Evolutionary conservation across 2,329 filamentous ascomycete species (phyloP), one percentile per base, ranked within the genome.

Genomic region (Penicillium paneum): DNA sequence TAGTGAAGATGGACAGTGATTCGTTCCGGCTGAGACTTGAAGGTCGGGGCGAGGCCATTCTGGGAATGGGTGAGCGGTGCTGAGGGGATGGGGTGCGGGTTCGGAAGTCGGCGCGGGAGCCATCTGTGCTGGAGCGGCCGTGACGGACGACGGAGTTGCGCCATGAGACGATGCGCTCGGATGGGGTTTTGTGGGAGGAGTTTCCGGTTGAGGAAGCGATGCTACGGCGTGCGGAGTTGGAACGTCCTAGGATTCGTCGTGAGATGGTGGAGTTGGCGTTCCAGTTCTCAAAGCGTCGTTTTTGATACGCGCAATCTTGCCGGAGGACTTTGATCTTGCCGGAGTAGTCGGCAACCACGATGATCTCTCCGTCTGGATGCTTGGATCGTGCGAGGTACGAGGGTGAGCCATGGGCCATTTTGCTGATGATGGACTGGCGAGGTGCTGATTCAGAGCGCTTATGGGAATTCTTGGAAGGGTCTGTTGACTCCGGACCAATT

Each of bases 261-360:
- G 89, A 91, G 64, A 96, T 88, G 8, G 84, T 84, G 15, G 89
- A 93, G 1, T 83, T 82, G 0, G 87, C 85, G 62, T 96, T 91
- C 87, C 88, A 93, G 35, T 81, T 83, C 52, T 91, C 90, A 54
- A 86, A 82, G 52, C 84, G 82, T 5, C 93, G 86, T 73, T 96
- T 96, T 45, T 80, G 74, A 64, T 83, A 90, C 0, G 93, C 94
- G 68, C 93, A 97, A 69, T 99, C 94, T 72, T 97, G 93, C 19
- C 94, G 84, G 69, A 97, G 97, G 0, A 97, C 88, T 70, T 97
- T 97, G 75, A 99, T 94, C 26, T 85, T 83, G 34, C 94, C 94
- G 0, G 85, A 86, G 64, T 91, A 90, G 70, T 97, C 93, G 1
- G 92, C 90, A 0, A 93, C 96, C 46, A 97, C 84, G 52, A 99